Conservation (phyloP, 2,329 filamentous ascomycete genomes). For the Arthrobotrys iridis region DNA sequence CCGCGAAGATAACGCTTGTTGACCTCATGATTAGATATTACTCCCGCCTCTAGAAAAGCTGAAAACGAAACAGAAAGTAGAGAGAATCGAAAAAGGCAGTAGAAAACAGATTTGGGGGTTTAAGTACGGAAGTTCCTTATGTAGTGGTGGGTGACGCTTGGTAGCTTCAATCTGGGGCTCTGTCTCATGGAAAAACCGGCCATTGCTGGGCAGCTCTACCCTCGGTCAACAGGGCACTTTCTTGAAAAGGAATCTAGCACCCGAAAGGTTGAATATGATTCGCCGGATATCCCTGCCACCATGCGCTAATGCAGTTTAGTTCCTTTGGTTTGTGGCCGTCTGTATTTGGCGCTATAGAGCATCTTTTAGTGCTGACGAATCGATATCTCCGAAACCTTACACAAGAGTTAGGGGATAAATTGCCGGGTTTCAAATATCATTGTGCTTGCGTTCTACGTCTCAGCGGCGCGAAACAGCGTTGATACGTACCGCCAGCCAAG, state of each 20-base stretch:
- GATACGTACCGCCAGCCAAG: constrained; percentile 17
- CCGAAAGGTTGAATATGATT: constrained; percentile 6
- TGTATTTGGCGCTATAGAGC: too few relatives aligned
- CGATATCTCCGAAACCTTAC: background rate
- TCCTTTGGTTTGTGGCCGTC: background rate
- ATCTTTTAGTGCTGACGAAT: constrained; percentile 22
- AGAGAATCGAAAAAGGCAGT: background rate
- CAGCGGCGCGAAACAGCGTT: constrained; percentile 30
- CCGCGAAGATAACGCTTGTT: constrained; percentile 17
- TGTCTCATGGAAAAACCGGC: constrained; percentile 28
- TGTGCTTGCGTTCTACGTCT: background rate
- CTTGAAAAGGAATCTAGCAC: constrained; percentile 27
- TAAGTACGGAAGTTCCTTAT: constrained; percentile 24
- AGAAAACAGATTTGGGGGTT: background rate
- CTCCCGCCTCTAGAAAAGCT: constrained; percentile 18
- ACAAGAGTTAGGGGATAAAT: background rate
- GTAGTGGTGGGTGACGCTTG: constrained; percentile 22
- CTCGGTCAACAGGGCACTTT: constrained; percentile 25
- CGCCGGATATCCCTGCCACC: background rate
- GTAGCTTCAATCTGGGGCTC: constrained; percentile 5
- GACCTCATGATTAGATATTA: constrained; percentile 32
- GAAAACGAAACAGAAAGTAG: background rate
- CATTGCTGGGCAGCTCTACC: constrained; percentile 9
- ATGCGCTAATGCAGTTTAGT: constrained; percentile 10
- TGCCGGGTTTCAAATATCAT: constrained; percentile 1